Evolutionary conservation across 306 rosid species (phyloP), one percentile per base, ranked within the genome.

Genomic region (Dryas octopetala): DNA sequence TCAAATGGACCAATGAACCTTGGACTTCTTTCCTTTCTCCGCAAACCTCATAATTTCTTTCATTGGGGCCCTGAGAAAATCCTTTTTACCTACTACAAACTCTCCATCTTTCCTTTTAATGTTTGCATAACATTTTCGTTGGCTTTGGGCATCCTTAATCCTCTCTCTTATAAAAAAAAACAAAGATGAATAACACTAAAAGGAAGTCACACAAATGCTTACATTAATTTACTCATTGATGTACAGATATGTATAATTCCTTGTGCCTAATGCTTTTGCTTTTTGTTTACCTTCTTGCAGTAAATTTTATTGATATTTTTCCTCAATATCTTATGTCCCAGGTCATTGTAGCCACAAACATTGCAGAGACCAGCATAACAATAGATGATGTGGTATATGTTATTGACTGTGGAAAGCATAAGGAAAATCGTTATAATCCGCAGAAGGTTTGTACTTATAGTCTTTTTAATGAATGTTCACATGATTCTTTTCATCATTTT

Each of bases 311-410:
- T 69, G 50, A 66, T 47, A 53, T 51, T 19, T 32, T 49, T 80
- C 48, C 17, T 65, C 71, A 59, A 78, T 73, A 63, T 81, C 43
- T 73, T 73, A 59, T 79, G 55, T 62, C 23, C 46, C 84, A 92
- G 97, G 90, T 94, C 77, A 93, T 94, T 76, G 86, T 94, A 82
- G 97, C 98, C 28, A 94, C 98, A 72, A 91, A 91, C 78, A 90
- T 94, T 81, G 98, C 98, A 74, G 98, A 94, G 89, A 94, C 98
- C 68, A 94, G 98, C 83, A 89, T 94, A 80, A 94, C 97, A 10
- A 91, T 94, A 76, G 95, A 94, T 80, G 98, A 94, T 82, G 98
- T 91, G 81, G 86, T 90, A 68, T 91, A 86, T 81, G 98, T 94
- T 53, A 90, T 91, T 67, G 97, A 94, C 84, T 87, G 90, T 76